Base-by-base conservation (phyloP, 2,329 filamentous ascomycete genomes). In the Aspergillus aculeatinus region DNA sequence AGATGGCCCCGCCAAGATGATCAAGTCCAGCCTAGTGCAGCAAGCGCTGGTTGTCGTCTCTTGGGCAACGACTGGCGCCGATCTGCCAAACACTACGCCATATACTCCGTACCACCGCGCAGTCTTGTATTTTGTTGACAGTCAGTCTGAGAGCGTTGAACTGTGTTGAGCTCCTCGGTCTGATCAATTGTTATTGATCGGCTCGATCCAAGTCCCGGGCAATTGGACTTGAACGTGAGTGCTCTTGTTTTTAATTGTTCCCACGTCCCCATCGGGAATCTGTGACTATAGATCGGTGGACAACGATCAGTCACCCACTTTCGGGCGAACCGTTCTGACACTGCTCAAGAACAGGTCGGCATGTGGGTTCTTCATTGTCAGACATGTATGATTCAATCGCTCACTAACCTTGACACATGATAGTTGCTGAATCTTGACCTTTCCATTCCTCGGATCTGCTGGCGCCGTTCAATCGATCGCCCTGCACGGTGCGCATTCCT, bases 41-140 rank as follows among this genome's bases (percentile, higher is more conserved):
- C 59, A 65, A 9, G 63, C 35, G 61, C 55, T 49, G 52, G 51
- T 48, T 53, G 63, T 67, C 33, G 33, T 35, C 65, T 33, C 65
- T 65, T 62, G 61, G 65, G 65, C 65, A 67, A 67, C 65, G 64
- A 57, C 25, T 33, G 25, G 51, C 27, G 53, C 53, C 47, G 56
- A 57, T 52, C 56, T 50, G 48, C 50, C 60, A 61, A 44, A 61
- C 61, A 63, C 47, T 16, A 47, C 53, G 49, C 19, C 14, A 29
- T 48, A 19, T 54, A 58, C 52, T 35, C 11, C 11, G 11, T 35
- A 35, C 11, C 33, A 47, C 55, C 31, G 54, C 48, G 49, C 52
- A 39, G 48, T 25, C 29, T 44, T 29, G 27, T 59, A 47, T 59
- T 58, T 51, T 63, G 59, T 63, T 60, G 57, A 59, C 59, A 21